Conservation (phyloP, 75 land plant species). For the Picea sitchensis region DNA sequence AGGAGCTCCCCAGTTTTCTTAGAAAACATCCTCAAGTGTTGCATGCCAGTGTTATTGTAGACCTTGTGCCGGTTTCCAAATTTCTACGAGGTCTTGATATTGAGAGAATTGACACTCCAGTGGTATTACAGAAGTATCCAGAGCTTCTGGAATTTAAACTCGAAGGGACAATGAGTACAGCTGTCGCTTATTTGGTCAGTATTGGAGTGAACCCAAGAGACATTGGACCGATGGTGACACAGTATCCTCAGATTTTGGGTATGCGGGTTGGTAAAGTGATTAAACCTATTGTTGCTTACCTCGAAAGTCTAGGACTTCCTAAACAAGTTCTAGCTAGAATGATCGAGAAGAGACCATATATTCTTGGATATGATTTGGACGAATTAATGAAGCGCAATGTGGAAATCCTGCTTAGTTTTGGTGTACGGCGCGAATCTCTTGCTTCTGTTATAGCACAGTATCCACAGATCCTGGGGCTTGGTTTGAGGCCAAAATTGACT, state of each 20-base stretch:
- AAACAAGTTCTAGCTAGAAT: constrained; percentile 57
- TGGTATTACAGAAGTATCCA: constrained; percentile 64
- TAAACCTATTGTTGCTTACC: constrained; percentile 63
- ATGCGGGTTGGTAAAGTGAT: constrained; percentile 79
- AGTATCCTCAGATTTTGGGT: constrained; percentile 75
- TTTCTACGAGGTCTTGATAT: constrained; percentile 75
- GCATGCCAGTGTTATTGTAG: constrained; percentile 71
- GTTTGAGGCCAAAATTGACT: constrained; percentile 46
- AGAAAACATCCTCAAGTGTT: constrained; percentile 71
- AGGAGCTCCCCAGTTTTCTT: constrained; percentile 44
- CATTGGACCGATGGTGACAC: constrained; percentile 80
- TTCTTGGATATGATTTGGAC: constrained; percentile 68
- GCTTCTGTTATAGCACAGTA: constrained; percentile 61
- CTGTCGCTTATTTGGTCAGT: constrained; percentile 76
- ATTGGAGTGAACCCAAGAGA: constrained; percentile 75
- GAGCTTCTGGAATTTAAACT: constrained; percentile 74
- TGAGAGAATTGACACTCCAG: constrained; percentile 41
- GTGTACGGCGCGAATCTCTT: constrained; percentile 44
- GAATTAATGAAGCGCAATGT: constrained; percentile 64
- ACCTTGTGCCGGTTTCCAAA: constrained; percentile 65
- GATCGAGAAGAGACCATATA: constrained; percentile 60
- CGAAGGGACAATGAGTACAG: constrained; percentile 96
- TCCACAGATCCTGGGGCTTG: constrained; percentile 59
- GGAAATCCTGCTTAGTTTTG: constrained; percentile 56
- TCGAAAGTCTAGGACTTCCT: constrained; percentile 60